Conservation (phyloP, 2,329 filamentous ascomycete genomes). For the Zymoseptoria crescenta region DNA sequence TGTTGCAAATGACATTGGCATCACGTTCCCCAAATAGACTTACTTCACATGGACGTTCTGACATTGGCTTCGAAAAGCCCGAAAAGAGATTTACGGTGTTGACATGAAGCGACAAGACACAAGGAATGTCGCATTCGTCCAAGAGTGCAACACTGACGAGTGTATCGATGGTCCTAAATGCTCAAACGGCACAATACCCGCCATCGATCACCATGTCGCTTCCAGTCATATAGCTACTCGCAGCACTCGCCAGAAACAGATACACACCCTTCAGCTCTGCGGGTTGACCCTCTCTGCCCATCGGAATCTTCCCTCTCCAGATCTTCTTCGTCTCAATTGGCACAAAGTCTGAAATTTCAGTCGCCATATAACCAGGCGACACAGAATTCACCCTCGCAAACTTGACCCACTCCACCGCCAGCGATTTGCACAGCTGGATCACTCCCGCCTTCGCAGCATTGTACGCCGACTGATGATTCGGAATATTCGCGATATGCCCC, state of each 20-base stretch:
- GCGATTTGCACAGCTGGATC: conserved; percentile 48
- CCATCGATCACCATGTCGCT: conserved; percentile 28
- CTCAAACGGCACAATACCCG: conserved; percentile 18
- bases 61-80: too few species aligned
- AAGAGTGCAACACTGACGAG: too few species aligned
- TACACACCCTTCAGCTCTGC: conserved; percentile 28
- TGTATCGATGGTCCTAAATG: too few species aligned
- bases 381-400: conserved; percentile 50
- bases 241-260: conserved; percentile 28
- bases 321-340: conserved; percentile 37
- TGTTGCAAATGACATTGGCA: neutral
- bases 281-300: conserved; percentile 34
- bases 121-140: too few species aligned
- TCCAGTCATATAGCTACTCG: conserved; percentile 26
- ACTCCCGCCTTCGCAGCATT: conserved; percentile 50
- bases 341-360: conserved; percentile 39
- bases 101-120: too few species aligned
- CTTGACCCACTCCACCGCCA: conserved; percentile 50
- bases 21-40: too few species aligned
- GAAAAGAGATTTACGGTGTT: too few species aligned
- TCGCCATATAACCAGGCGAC: conserved; percentile 48
- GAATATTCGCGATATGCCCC: conserved; percentile 29
- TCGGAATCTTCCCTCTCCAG: conserved; percentile 42
- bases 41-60: too few species aligned
- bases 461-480: conserved; percentile 51